Evolutionary conservation across 352 stramenopile species (phyloP), one percentile per base, ranked within the genome.

Genomic region (Phytophthora fragariae): DNA sequence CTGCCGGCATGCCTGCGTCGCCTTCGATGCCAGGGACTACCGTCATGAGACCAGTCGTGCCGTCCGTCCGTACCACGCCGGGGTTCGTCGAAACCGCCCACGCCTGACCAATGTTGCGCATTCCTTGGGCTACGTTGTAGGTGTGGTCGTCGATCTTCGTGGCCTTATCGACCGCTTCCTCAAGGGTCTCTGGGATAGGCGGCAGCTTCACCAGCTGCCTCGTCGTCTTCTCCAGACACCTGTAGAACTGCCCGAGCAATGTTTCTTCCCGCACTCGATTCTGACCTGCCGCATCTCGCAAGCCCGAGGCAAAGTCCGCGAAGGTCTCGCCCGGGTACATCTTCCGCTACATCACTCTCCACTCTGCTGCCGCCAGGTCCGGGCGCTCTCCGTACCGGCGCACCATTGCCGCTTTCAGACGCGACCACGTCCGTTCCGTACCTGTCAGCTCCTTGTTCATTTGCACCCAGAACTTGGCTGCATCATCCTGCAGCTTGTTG

Each of bases 401-500:
- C 49, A 69, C 2, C n/a, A 69, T 24, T 6, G 11, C 10, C 10
- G 8, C 6, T 10, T 62, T 62, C 52, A 62, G 2, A 0, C 17
- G 19, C 0, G 39, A 49, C 62, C 52, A 68, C 0, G 62, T 68
- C 10, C 10, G n/a, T 5, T 62, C 39, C 2, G 15, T 11, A 0
- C 19, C 15, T 0, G 19, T 10, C 7, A 61, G 41, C 21, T 47
- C 12, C 27, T 35, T 11, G 21, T 68, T 49, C 52, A 61, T 59
- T 10, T 56, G n/a, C 3, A 68, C 37, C 50, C 39, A 68, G 19
- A 35, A 60, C 3, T 21, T 21, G 1, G 50, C 33, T 0, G 50
- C 50, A 14, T 49, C 53, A 3, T 61, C 52, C 35, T 54, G 21
- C 35, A 55, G 37, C 61, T 61, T 68, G 52, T 68, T 68, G 8